Evolutionary conservation across 257 asterid species (phyloP).

Genomic region (Oldenlandia corymbosa): DNA sequence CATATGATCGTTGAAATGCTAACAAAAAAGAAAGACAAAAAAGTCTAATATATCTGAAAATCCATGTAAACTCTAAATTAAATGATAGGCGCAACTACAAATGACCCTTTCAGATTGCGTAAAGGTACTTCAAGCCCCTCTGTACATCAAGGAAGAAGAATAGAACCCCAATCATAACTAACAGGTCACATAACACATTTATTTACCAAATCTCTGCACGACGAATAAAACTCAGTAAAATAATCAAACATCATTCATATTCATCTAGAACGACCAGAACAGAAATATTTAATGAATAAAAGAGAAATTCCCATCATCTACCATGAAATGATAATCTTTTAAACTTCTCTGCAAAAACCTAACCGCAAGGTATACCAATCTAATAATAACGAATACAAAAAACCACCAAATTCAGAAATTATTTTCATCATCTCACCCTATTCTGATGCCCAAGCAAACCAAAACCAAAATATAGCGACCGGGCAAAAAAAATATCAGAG

Average conservation of each 20-base stretch:
- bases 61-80: background rate
- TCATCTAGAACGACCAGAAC: background rate
- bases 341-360: background rate
- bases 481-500: background rate
- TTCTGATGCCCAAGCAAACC: too few species aligned
- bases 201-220: background rate
- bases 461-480: background rate
- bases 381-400: background rate
- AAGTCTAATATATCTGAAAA: background rate
- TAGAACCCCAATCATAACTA: background rate
- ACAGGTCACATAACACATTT: background rate
- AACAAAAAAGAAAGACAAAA: background rate
- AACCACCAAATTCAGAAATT: background rate
- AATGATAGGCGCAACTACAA: background rate
- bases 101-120: background rate
- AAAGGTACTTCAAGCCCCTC: too few species aligned
- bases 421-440: too few species aligned
- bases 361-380: background rate
- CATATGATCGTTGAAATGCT: background rate
- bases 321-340: background rate
- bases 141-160: background rate
- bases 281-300: too few species aligned
- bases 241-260: background rate
- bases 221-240: background rate
- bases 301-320: background rate